Percentiles rank a stretch among this genome's conserved stretches.
phyloP scores from a whole-genome alignment of 768 basidiomycete species.

The Kwoniella dendrophila region DNA sequence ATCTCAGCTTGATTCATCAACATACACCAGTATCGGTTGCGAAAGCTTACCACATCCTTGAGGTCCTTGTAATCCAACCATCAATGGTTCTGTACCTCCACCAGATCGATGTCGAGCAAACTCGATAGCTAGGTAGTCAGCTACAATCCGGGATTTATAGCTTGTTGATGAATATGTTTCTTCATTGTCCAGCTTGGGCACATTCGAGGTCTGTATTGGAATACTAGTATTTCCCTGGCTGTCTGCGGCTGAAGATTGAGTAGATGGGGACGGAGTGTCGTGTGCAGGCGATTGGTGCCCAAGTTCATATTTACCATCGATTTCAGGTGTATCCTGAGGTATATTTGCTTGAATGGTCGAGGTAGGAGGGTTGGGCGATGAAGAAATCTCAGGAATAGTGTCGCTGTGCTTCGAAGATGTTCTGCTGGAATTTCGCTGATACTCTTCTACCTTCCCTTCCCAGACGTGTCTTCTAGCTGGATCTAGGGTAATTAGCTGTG shows the following conservation, averaged over 20 bases:
- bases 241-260: not conserved
- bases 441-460: constrained; percentile 26
- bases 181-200: constrained; percentile 26
- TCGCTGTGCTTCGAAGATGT: not conserved
- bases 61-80: constrained; percentile 87
- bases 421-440: not conserved
- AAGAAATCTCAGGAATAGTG: not conserved
- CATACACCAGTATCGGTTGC: not conserved
- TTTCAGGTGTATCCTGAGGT: no score
- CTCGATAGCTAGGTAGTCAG: constrained; percentile 35
- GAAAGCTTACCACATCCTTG: constrained; percentile 70
- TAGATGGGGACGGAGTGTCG: no score
- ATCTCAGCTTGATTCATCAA: not conserved
- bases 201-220: not conserved
- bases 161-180: constrained; percentile 38
- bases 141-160: constrained; percentile 43
- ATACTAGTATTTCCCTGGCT: not conserved
- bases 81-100: constrained; percentile 62
- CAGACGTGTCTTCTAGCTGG: constrained; percentile 32
- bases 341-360: no score
- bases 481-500: constrained; percentile 36
- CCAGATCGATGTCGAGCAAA: constrained; percentile 22
- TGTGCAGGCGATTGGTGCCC: no score
- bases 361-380: not conserved
- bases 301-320: no score